These are phyloP conservation scores for Umbelopsis vinacea DNA, from an alignment of 192 early-diverging fungal species.

Conservation along the genomic window DNA sequence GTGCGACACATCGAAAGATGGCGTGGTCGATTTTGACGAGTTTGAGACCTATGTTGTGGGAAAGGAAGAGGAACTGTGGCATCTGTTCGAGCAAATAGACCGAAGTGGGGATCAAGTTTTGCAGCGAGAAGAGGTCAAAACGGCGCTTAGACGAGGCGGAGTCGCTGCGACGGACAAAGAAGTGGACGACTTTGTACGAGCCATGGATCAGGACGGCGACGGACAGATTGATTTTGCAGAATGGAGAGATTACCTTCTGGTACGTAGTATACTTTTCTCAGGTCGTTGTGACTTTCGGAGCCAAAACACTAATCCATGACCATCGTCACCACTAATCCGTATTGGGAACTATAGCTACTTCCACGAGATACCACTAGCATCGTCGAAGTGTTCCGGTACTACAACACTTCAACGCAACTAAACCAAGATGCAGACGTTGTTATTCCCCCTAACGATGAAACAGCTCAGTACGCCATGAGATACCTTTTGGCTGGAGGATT, in stretches of 20 bases:
- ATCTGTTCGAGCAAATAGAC: constrained; percentile 67
- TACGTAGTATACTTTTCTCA: constrained; percentile 27
- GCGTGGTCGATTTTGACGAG: constrained; percentile 50
- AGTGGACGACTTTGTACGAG: constrained; percentile 57
- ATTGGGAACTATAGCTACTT: constrained; percentile 46
- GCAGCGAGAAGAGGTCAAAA: constrained; percentile 54
- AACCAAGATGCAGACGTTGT: constrained; percentile 69
- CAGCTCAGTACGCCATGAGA: constrained; percentile 48
- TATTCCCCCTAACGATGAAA: constrained; percentile 55
- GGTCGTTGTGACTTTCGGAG: neutral
- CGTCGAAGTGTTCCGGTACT: constrained; percentile 64
- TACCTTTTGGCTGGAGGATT: constrained; percentile 73
- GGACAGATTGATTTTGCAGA: constrained; percentile 66
- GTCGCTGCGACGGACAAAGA: constrained; percentile 61
- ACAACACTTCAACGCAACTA: constrained; percentile 58
- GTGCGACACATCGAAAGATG: constrained; percentile 43
- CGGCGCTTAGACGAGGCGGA: constrained; percentile 56
- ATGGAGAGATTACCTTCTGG: constrained; percentile 65
- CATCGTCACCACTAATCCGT: neutral
- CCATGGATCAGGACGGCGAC: constrained; percentile 63
- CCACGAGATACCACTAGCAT: constrained; percentile 59
- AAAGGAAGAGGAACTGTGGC: constrained; percentile 66
- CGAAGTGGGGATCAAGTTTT: constrained; percentile 58
- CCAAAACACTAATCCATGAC: neutral
- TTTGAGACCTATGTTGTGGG: constrained; percentile 62